Percentiles rank a stretch among this genome's conserved stretches.
phyloP scores from a whole-genome alignment of 2,329 filamentous ascomycete genomes.

The Colletotrichum orbiculare region DNA sequence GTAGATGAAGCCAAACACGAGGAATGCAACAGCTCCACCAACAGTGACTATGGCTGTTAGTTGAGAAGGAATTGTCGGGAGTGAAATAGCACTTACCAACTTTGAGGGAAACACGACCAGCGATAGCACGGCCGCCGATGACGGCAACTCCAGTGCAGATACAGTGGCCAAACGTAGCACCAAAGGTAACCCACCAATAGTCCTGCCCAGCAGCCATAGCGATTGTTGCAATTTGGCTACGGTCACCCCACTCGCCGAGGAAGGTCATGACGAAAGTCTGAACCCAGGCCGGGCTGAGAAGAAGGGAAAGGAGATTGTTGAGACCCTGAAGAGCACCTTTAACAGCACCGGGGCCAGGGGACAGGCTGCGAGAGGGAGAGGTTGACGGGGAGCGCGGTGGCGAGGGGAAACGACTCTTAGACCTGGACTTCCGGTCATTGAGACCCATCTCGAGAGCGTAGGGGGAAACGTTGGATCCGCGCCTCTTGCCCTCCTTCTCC shows the following conservation, averaged over 20 bases:
- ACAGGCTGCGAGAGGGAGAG: constrained; percentile 74
- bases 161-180: constrained; percentile 86
- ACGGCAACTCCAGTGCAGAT: constrained; percentile 93
- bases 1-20: constrained; percentile 93
- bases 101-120: constrained; percentile 92
- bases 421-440: constrained; percentile 74
- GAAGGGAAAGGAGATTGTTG: constrained; percentile 85
- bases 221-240: constrained; percentile 97
- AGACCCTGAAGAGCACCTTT: constrained; percentile 68
- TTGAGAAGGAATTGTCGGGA: constrained; percentile 9
- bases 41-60: constrained; percentile 77
- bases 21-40: constrained; percentile 89
- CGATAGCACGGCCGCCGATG: constrained; percentile 90
- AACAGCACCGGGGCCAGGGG: constrained; percentile 52
- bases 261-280: constrained; percentile 99
- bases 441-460: constrained; percentile 86
- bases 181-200: constrained; percentile 98
- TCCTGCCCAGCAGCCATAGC: constrained; percentile 98
- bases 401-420: constrained; percentile 81
- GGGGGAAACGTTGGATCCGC: constrained; percentile 75
- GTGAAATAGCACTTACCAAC: constrained; percentile 77
- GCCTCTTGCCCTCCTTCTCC: constrained; percentile 78
- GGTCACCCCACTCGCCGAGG: constrained; percentile 96
- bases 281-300: constrained; percentile 96
- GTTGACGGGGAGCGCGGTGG: constrained; percentile 83